Evolutionary conservation across 176 grass and related monocot genomes (phyloP).

Genomic region (Oryza meyeriana): DNA sequence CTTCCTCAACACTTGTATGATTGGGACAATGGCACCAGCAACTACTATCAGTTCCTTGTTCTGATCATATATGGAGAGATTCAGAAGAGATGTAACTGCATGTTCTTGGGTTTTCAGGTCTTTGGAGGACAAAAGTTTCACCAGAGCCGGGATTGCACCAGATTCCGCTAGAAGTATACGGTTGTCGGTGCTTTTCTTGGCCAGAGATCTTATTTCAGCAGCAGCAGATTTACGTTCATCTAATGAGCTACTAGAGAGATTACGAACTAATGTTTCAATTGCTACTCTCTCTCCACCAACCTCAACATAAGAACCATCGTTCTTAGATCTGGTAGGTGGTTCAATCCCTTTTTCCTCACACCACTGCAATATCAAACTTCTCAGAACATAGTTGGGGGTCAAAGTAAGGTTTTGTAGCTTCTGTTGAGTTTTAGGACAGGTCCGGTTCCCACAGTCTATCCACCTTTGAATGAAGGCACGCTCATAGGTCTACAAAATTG

Average conservation of each 20-base stretch:
- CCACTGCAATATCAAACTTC: conserved; percentile 93
- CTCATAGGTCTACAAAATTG: conserved; percentile 76
- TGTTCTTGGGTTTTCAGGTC: conserved; percentile 94
- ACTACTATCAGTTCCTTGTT: conserved; percentile 94
- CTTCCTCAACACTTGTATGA: conserved; percentile 62
- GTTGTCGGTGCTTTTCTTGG: conserved; percentile 90
- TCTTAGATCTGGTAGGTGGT: conserved; percentile 64
- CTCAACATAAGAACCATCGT: conserved; percentile 67
- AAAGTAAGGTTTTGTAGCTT: conserved; percentile 85
- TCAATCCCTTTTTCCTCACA: conserved; percentile 81
- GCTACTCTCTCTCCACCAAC: conserved; percentile 57
- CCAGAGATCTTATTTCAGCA: conserved; percentile 84
- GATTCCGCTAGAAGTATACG: conserved; percentile 85
- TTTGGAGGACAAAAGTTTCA: conserved; percentile 70
- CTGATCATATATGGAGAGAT: conserved; percentile 94
- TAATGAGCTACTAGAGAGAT: conserved; percentile 66
- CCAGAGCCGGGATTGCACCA: conserved; percentile 73
- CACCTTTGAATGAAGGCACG: conserved; percentile 90
- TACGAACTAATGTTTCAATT: conserved; percentile 67
- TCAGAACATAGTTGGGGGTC: conserved; percentile 87
- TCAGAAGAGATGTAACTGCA: conserved; percentile 80
- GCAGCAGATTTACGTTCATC: conserved; percentile 79
- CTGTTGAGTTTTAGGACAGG: conserved; percentile 95
- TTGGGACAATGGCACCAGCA: conserved; percentile 78
- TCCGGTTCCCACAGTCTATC: conserved; percentile 86